Percentiles rank a stretch among this genome's conserved stretches.
Conservation (phyloP, 1,284 basidiomycete genomes). For the Heterobasidion irregulare region DNA sequence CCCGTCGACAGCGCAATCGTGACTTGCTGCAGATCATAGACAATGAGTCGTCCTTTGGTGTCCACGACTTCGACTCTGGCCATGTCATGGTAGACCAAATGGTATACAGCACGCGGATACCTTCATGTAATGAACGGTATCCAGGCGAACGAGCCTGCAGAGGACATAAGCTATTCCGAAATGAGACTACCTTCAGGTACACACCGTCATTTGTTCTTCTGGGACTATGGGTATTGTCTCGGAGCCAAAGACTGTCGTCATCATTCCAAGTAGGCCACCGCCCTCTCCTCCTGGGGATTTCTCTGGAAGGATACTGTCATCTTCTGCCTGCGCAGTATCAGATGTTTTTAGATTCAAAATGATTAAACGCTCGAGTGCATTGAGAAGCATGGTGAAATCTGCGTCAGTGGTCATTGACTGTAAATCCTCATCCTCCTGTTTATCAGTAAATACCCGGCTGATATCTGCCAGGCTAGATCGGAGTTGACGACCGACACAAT, state of each 20-base stretch:
- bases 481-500: conserved; percentile 77
- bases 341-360: conserved; percentile 50
- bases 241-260: conserved; percentile 72
- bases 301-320: conserved; percentile 45
- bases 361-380: conserved; percentile 75
- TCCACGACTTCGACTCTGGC: conserved; percentile 34
- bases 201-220: conserved; percentile 53
- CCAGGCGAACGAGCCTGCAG: conserved; percentile 58
- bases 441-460: conserved; percentile 27
- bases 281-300: conserved; percentile 40
- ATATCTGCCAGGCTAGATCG: conserved; percentile 50
- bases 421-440: conserved; percentile 30
- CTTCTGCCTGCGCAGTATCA: conserved; percentile 45
- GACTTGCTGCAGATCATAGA: conserved; percentile 59
- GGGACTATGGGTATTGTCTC: conserved; percentile 35
- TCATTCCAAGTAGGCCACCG: conserved; percentile 69
- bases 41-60: conserved; percentile 57
- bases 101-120: conserved; percentile 58
- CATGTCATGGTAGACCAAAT: conserved; percentile 60
- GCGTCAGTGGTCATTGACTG: conserved; percentile 60
- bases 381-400: conserved; percentile 79
- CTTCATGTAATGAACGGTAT: conserved; percentile 64
- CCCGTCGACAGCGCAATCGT: conserved; percentile 62
- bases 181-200: conserved; percentile 15
- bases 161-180: conserved; percentile 4